Base-by-base conservation (phyloP, 768 basidiomycete species). In the Phylloporus arenicola region DNA sequence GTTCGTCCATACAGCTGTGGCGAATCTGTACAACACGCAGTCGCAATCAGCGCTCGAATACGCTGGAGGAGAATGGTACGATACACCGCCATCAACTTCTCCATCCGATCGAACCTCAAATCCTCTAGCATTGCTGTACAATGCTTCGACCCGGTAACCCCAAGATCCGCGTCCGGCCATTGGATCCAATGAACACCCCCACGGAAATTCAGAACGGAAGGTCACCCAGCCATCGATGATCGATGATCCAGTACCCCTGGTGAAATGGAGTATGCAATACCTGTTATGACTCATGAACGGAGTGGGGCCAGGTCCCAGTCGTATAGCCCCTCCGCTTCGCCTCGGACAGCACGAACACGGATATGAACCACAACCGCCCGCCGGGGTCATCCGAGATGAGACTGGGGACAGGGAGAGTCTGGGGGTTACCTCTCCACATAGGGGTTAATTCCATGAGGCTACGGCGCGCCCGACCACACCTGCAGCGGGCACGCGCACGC, bases 381-480 rank as follows among this genome's bases (percentile, higher is more conserved):
- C 27, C 30, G 43, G 30, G 12, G 29, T 22, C 22, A 25, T 39
- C 25, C 39, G 31, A 51, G 34, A 48, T 49, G 47, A 34, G 10
- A 39, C n/a, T 34, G 33, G 27, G 48, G 24, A 42, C 7, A 12
- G 30, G 4, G 13, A 30, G 29, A 12, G 29, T 12, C 44, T 34
- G 14, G 45, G 48, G 55, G 47, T 47, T 33, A 46, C 43, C n/a
- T 47, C 20, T 19, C 2, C 11, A 25, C 20, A 27, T n/a, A 50
- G 55, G 58, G 55, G 38, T 35, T 3, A 14, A 19, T 30, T 2
- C 52, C 62, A 62, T 50, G 61, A 55, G 62, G 61, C 40, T 44
- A 55, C 54, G 47, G 59, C 33, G 49, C 56, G 44, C 58, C 45
- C n/a, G 35, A 27, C 47, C 38, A 20, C 24, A 41, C 40, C 35